phyloP scores from a whole-genome alignment of 768 basidiomycete species.

The Astraeus odoratus region DNA sequence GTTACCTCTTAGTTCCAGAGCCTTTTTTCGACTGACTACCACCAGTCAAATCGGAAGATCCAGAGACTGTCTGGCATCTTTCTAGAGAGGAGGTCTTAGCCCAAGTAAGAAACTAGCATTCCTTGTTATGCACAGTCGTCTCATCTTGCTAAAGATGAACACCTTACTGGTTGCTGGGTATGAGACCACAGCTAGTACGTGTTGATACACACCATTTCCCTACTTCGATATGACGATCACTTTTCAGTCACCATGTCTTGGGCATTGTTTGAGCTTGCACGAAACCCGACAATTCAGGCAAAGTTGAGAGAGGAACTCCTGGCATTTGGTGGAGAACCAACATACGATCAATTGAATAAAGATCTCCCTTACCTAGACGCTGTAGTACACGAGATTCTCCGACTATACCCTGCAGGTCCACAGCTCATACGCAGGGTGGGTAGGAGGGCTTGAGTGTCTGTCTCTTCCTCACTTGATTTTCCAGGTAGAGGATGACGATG shows the following conservation, averaged over 20 bases:
- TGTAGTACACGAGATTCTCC: slow-evolving; percentile 37
- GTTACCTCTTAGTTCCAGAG: slow-evolving; percentile 9
- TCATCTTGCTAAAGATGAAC: slow-evolving; percentile 10
- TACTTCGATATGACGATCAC: background rate
- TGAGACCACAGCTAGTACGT: slow-evolving; percentile 16
- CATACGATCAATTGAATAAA: slow-evolving; percentile 45
- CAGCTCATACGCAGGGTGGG: slow-evolving; percentile 14
- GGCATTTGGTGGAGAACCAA: slow-evolving; percentile 39
- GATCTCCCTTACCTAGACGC: slow-evolving; percentile 50
- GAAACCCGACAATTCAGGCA: slow-evolving; percentile 37
- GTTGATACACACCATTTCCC: background rate
- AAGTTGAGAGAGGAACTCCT: slow-evolving; percentile 44
- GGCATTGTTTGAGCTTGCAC: slow-evolving; percentile 49
- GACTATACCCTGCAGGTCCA: slow-evolving; percentile 34
- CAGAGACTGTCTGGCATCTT: slow-evolving; percentile 18
- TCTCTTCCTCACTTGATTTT: background rate
- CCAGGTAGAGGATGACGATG: slow-evolving; percentile 45
- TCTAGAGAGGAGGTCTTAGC: slow-evolving; percentile 21
- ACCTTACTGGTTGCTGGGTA: slow-evolving; percentile 14
- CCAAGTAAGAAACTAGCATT: slow-evolving; percentile 6
- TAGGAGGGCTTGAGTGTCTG: background rate
- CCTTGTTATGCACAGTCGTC: background rate
- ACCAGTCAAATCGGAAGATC: slow-evolving; percentile 31
- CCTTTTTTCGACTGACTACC: slow-evolving; percentile 4
- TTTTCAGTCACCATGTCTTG: slow-evolving; percentile 27